Evolutionary conservation across 2,329 filamentous ascomycete genomes (phyloP), one percentile per base, ranked within the genome.

Genomic region (Arthrobotrys entomopaga): DNA sequence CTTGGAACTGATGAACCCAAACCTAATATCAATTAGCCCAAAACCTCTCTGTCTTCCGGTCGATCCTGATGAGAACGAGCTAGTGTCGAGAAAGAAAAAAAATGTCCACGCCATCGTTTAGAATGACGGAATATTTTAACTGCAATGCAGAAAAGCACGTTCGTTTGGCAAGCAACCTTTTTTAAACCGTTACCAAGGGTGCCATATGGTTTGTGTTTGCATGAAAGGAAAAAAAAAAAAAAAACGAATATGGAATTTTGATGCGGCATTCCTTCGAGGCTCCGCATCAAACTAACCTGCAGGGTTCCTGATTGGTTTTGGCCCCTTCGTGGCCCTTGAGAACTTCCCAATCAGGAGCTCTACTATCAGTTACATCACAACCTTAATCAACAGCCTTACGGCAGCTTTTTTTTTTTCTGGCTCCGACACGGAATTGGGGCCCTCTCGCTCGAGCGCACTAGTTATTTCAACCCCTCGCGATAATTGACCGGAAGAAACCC

Each of bases 341-440:
- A 66, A 58, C 64, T 67, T 66, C 69, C 69, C 61, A 53, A 73
- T 66, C 56, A 65, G 26, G 69, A 60, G 60, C 69, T 66, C 69
- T n/a, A 66, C 56, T 61, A 73, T 73, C 69, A 73, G 69, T 66
- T 73, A 73, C 69, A 73, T 73, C 69, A 73, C 69, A 63, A 66
- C 69, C 56, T 73, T 73, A 66, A 61, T 73, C 69, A 72, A 61
- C 65, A 61, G 61, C 69, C 65, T 73, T 65, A 61, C 56, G 69
- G 61, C 49, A 61, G 56, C 61, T 73, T 72, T 40, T 40, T 40
- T 40, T 40, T 40, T 40, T 46, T 46, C 65, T 72, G 26, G 61
- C 48, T 50, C 43, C 43, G 67, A 65, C 52, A 50, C 42, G 29
- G 10, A 52, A 65, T 65, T 40, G 52, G 42, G 48, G 61, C 61